Base-by-base conservation (phyloP, 805 yeast genomes). In the Pichia kluyveri region DNA sequence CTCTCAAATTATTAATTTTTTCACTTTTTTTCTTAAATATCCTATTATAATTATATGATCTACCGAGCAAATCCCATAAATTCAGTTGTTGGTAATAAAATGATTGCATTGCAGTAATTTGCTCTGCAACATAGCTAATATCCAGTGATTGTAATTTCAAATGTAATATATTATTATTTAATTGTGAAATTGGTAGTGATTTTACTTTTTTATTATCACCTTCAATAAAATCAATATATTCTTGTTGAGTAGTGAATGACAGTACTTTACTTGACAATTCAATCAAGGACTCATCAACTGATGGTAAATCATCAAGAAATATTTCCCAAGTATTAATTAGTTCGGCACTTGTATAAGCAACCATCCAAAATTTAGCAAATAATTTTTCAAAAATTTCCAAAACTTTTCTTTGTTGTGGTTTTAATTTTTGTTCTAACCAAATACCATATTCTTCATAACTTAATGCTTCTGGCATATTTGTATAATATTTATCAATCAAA, bases 401-500 rank as follows among this genome's bases (percentile, higher is more conserved):
- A 10, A 85, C 85, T 49, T 86, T 72, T 26, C 75, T 57, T 47
- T 88, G 77, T 32, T 84, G 81, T 1, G 86, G 87, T 49, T 69
- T 71, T 50, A 82, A 79, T 58, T 86, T 86, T 58, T 76, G 77
- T 40, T 79, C 78, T 10, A 80, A 71, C 96, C 96, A 88, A 10
- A 73, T 65, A 41, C 79, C 77, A 61, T 85, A 86, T 58, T 87
- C 95, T 52, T 84, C 95, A 59, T 80, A 86, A 50, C 86, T 79
- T 51, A 91, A 66, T 0, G 95, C 96, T 58, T 86, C 96, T 0
- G 96, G 96, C 23, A 96, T 93, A 52, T 77, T 78, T 15, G 79
- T 66, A 47, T 80, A 74, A 64, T 82, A 91, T 47, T 95, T 70
- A 38, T 75, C 73, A 32, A 85, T 75, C 56, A 87, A 66, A 40